A percentile compares a stretch with the other conserved stretches of the same genome.
Conservation (phyloP, 345 rosid genomes). For the Syzygium grande region DNA sequence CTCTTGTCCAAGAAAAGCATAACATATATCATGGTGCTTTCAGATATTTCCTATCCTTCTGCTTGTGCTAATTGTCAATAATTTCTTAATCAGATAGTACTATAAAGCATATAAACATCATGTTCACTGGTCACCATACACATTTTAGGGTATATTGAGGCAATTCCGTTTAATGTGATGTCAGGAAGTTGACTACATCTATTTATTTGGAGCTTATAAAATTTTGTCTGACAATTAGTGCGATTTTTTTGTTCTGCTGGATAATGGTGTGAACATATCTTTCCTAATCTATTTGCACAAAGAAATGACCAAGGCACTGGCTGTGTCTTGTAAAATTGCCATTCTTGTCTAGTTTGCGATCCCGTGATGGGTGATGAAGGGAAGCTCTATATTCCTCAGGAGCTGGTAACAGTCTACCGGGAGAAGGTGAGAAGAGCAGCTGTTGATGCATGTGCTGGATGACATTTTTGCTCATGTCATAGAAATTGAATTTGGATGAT, state of each 20-base stretch:
- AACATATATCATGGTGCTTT: not conserved
- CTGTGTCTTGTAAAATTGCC: not conserved
- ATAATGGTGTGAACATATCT: not conserved
- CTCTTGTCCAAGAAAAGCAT: not conserved
- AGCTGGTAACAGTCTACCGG: conserved; percentile 73
- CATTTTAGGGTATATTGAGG: not conserved
- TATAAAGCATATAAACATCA: not conserved
- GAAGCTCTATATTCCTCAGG: conserved; percentile 90
- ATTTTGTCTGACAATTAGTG: not conserved
- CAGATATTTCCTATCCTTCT: not conserved
- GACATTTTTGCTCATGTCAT: not conserved
- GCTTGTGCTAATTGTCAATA: not conserved
- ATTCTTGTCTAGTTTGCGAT: conserved; percentile 71
- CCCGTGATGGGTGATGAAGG: conserved; percentile 99
- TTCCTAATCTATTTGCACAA: not conserved
- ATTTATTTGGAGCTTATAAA: not conserved
- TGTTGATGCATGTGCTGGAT: not conserved
- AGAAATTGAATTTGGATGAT: not conserved
- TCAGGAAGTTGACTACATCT: not conserved
- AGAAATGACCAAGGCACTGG: not conserved
- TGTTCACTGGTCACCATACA: not conserved
- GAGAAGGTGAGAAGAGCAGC: conserved; percentile 53
- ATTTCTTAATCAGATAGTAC: not conserved
- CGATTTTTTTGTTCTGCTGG: not conserved
- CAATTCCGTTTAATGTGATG: not conserved